Evolutionary conservation across 2,329 filamentous ascomycete genomes (phyloP), one percentile per base, ranked within the genome.

Genomic region (Drechmeria coniospora): DNA sequence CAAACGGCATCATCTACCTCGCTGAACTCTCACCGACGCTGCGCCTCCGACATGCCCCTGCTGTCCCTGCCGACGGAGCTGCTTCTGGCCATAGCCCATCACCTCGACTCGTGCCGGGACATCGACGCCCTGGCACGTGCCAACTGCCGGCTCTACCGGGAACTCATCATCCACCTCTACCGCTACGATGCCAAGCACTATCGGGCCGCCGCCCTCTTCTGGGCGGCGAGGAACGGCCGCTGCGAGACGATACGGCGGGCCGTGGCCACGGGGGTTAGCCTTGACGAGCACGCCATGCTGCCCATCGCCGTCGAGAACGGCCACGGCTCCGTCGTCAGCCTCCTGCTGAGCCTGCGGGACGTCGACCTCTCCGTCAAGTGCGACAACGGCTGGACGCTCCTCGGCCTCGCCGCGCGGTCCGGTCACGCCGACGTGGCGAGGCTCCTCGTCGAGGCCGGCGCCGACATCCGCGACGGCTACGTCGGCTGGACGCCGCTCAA

Each of bases 401-500:
- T 38, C 21, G 29, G 28, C 19, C 30, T 31, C 6, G 36, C 36
- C n/a, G 24, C 33, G 3, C 24, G 30, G 5, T 20, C 25, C 4
- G 31, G 34, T 17, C 29, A 32, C 7, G 29, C 21, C 9, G 28
- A 21, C 15, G 27, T 32, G 10, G 31, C 36, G n/a, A 28, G 29
- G 16, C 18, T 27, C 5, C 32, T 34, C 8, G 11, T 33, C 5
- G 23, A 26, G 2, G 27, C 30, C 5, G 32, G 32, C 8, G 27
- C 32, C 9, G 28, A 33, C 15, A 19, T 29, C 7, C 23, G 18
- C 12, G 21, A 21, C 2, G 30, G 30, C n/a, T 28, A 31, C 19
- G 28, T 31, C 14, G 36, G 36, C 16, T 36, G 32, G 33, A 21
- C 27, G 6, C 29, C 36, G 5, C 33, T 37, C 18, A 31, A 28